A percentile compares a stretch with the other conserved stretches of the same genome.
Conservation (phyloP, 2,329 filamentous ascomycete genomes). For the Fusarium setosum region DNA sequence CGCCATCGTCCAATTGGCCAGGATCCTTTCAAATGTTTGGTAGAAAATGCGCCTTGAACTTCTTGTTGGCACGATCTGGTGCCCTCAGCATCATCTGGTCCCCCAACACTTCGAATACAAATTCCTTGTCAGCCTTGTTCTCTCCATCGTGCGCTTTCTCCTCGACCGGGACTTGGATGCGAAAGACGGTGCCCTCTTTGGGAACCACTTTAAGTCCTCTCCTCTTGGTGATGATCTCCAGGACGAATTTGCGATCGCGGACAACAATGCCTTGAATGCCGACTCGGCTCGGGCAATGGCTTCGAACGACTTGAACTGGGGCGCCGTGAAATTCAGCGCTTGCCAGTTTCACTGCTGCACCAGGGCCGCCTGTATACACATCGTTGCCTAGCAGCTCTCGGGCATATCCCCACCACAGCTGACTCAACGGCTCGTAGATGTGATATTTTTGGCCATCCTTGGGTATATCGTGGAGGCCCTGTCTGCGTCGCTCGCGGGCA, state of each 20-base stretch:
- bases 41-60: constrained; percentile 88
- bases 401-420: constrained; percentile 87
- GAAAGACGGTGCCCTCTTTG: constrained; percentile 90
- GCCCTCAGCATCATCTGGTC: constrained; percentile 87
- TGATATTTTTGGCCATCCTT: constrained; percentile 71
- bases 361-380: constrained; percentile 64
- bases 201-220: constrained; percentile 82
- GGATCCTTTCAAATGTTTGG: constrained; percentile 70
- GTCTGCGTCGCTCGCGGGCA: constrained; percentile 78
- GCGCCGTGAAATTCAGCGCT: constrained; percentile 95
- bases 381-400: constrained; percentile 79
- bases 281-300: constrained; percentile 83
- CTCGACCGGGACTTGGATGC: constrained; percentile 71
- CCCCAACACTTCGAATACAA: constrained; percentile 88
- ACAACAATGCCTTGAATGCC: constrained; percentile 89
- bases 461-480: constrained; percentile 81
- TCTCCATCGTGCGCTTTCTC: constrained; percentile 24
- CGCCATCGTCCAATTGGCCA: not conserved
- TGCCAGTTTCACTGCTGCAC: constrained; percentile 78
- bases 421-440: constrained; percentile 81
- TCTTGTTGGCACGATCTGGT: constrained; percentile 87
- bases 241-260: constrained; percentile 85
- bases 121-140: constrained; percentile 41
- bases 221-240: constrained; percentile 82
- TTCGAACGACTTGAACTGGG: constrained; percentile 82